A percentile compares a stretch with the other conserved stretches of the same genome.
Evolutionary conservation across 768 basidiomycete genomes (phyloP).

Genomic region (Rhizopogon roseolus): DNA sequence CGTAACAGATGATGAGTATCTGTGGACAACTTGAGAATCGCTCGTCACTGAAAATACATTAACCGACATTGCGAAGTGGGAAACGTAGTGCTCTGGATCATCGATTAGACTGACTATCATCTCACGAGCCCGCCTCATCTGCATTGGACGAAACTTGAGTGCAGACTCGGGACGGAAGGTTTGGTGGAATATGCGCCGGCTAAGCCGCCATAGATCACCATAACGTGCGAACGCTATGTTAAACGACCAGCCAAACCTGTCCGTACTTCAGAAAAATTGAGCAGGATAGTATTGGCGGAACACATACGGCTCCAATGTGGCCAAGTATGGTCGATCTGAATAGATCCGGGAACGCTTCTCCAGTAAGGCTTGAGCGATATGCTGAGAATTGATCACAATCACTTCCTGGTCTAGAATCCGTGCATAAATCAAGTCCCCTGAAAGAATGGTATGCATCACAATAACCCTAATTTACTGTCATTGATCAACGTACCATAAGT

Average conservation of each 20-base stretch:
- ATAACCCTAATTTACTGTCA: no score
- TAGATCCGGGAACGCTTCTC: constrained; percentile 3
- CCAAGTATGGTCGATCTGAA: constrained; percentile 1
- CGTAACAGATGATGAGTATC: not conserved
- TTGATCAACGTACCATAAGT: constrained; percentile 4
- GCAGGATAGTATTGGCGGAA: not conserved
- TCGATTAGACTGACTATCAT: not conserved
- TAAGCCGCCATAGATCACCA: constrained; percentile 17
- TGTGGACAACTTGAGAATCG: not conserved
- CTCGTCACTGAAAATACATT: not conserved
- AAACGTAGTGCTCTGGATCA: not conserved
- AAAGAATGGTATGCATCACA: no score
- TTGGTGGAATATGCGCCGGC: constrained; percentile 13
- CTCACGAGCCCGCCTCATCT: not conserved
- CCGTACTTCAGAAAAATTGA: not conserved
- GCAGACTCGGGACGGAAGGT: constrained; percentile 1
- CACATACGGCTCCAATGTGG: not conserved
- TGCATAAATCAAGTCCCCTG: no score
- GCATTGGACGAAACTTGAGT: not conserved
- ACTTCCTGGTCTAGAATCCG: no score
- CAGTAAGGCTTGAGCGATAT: not conserved
- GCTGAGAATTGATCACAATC: no score
- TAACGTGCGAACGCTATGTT: not conserved
- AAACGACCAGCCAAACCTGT: not conserved
- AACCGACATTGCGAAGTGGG: constrained; percentile 13